These are phyloP conservation scores for Rhizopogon roseolus DNA, from an alignment of 768 basidiomycete species.

Conservation along the genomic window DNA sequence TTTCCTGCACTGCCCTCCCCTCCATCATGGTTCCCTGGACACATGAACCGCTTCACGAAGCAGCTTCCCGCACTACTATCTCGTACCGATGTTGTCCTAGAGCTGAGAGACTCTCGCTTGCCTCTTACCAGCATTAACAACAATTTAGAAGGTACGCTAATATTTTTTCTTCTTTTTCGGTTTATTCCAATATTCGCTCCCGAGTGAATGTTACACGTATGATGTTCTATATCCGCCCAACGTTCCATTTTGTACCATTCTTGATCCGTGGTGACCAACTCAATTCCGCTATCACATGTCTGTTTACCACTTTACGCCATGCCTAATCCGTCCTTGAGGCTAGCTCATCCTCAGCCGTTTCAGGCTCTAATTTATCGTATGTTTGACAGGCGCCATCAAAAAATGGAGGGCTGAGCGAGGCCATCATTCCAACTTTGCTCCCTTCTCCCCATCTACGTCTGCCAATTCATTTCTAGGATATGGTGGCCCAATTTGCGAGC, in stretches of 20 bases:
- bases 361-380: conserved; percentile 14
- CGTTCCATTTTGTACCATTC: background rate
- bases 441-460: conserved; percentile 31
- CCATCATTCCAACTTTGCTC: conserved; percentile 40
- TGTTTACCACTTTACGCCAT: background rate
- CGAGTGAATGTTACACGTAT: conserved; percentile 9
- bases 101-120: conserved; percentile 88
- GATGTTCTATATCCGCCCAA: background rate
- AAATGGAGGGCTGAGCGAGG: conserved; percentile 70
- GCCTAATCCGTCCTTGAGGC: conserved; percentile 8
- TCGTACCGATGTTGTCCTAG: conserved; percentile 87
- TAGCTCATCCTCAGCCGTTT: conserved; percentile 2
- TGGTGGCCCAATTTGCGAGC: conserved; percentile 54
- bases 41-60: conserved; percentile 86
- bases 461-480: conserved; percentile 10
- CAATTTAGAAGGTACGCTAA: conserved; percentile 70
- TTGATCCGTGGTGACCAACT: conserved; percentile 7
- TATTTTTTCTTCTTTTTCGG: conserved; percentile 20
- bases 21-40: conserved; percentile 94
- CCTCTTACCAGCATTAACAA: conserved; percentile 93
- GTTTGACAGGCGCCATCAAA: conserved; percentile 48
- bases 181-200: conserved; percentile 16
- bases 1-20: conserved; percentile 57
- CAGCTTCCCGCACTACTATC: conserved; percentile 72
- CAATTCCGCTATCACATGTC: background rate